Conservation (phyloP, 306 rosid species). For the Geum urbanum region DNA sequence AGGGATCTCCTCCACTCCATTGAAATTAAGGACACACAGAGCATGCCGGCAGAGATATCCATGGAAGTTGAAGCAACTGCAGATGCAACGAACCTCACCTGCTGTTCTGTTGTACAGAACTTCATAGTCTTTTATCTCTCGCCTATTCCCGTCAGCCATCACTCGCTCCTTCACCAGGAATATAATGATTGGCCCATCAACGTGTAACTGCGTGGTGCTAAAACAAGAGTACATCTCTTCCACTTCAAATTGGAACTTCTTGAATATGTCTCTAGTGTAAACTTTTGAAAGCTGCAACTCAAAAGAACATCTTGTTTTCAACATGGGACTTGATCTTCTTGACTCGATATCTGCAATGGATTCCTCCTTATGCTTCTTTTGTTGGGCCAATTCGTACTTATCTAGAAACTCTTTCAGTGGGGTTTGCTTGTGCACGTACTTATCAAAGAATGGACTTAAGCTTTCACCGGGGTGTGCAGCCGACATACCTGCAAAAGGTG, state of each 20-base stretch:
- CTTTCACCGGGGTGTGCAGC: conserved; percentile 60
- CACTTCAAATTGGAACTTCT: conserved; percentile 77
- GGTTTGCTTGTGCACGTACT: conserved; percentile 85
- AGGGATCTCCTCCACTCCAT: conserved; percentile 92
- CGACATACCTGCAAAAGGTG: conserved; percentile 66
- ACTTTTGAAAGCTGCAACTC: conserved; percentile 80
- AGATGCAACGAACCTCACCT: conserved; percentile 92
- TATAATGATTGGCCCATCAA: conserved; percentile 69
- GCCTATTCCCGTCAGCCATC: conserved; percentile 59
- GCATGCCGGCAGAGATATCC: conserved; percentile 93
- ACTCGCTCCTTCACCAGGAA: conserved; percentile 91
- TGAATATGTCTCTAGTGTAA: conserved; percentile 69
- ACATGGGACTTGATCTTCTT: conserved; percentile 63
- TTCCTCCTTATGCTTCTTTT: conserved; percentile 85
- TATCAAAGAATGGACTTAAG: conserved; percentile 65
- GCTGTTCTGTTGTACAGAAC: conserved; percentile 78
- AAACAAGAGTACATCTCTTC: conserved; percentile 93
- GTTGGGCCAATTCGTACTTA: conserved; percentile 82
- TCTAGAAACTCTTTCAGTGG: conserved; percentile 94
- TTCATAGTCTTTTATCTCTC: conserved; percentile 80
- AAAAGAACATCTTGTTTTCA: conserved; percentile 86
- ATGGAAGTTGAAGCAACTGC: conserved; percentile 76
- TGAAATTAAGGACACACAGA: conserved; percentile 76
- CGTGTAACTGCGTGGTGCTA: conserved; percentile 75
- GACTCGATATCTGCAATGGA: conserved; percentile 70